phyloP scores from a whole-genome alignment of 306 rosid genomes.

The Prunus mira region DNA sequence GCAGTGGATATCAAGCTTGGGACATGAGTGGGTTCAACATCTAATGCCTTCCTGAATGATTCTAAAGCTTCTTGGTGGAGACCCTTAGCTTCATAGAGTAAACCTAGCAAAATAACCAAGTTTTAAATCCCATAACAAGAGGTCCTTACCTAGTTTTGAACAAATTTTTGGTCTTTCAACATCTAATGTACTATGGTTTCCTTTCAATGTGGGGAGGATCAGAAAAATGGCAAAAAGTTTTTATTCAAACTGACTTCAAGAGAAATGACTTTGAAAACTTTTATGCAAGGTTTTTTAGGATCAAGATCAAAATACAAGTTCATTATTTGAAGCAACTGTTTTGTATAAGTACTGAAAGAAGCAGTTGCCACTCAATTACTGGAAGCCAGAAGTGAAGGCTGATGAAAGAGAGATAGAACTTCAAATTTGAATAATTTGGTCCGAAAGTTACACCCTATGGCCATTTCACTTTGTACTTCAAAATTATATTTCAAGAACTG shows the following conservation, averaged over 20 bases:
- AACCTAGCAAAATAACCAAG: conserved; percentile 41
- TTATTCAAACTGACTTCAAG: not conserved
- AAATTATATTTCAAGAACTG: not conserved
- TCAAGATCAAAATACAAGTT: not conserved
- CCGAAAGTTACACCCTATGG: not conserved
- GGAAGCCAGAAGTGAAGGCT: not conserved
- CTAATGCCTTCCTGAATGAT: conserved; percentile 69
- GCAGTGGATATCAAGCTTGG: conserved; percentile 86
- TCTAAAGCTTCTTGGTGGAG: conserved; percentile 67
- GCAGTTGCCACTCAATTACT: not conserved
- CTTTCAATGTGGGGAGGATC: not conserved
- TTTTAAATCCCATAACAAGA: conserved; percentile 2
- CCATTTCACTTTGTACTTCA: not conserved
- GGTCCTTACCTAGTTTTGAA: not conserved
- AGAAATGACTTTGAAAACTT: not conserved
- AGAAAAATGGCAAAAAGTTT: not conserved
- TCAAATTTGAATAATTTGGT: not conserved
- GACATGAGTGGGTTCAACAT: conserved; percentile 67
- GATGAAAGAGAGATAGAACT: not conserved
- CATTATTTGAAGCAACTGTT: not conserved
- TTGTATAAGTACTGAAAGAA: not conserved
- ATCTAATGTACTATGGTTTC: no score
- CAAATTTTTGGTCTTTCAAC: no score
- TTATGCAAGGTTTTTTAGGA: not conserved
- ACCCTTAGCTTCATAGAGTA: conserved; percentile 69